Base-by-base conservation (phyloP, 495 filamentous ascomycete genomes). In the Penicillium fimorum region DNA sequence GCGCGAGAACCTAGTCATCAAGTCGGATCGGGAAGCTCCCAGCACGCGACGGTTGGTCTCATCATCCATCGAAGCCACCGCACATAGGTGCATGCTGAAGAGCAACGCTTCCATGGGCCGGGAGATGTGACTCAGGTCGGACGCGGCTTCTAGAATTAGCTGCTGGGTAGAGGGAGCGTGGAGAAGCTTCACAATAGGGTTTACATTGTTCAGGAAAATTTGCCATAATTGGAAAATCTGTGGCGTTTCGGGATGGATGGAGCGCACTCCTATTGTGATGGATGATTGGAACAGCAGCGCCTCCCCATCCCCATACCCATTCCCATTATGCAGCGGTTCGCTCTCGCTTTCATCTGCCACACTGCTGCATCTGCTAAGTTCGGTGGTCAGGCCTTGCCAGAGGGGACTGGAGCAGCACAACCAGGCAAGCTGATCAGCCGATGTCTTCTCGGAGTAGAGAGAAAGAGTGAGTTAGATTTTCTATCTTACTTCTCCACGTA, bases 141-240 rank as follows among this genome's bases (percentile, higher is more conserved):
- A 54, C 5, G 63, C 61, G 8, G 74, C 75, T 44, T 76, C 69
- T 15, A 79, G 71, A 10, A 79, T 68, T 1, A 62, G 73, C n/a
- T 43, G 53, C 56, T 84, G 80, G 2, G 81, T 61, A 15, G 67
- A 81, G 5, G 82, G 80, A 2, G 74, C 63, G 53, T 85, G 81
- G 0, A 79, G 74, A 44, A 84, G 70, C 52, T 82, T 85, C 49
- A 79, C 67, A 30, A 85, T 50, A 2, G 81, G 80, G 49, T 83
- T 70, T 22, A 83, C 70, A 40, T 80, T 79, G 6, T 82, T 74
- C 1, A 81, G 54, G 53, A 82, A 76, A 27, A 70, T 66, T 68
- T 81, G 77, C 79, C 80, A 79, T 35, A 79, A 66, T 35, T 62
- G 61, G 47, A 76, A 76, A 49, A 73, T 73, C 47, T 77, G 70